Percentiles rank a stretch among this genome's conserved stretches.
phyloP scores from a whole-genome alignment of 768 basidiomycete genomes.

The Psilocybe sp. region DNA sequence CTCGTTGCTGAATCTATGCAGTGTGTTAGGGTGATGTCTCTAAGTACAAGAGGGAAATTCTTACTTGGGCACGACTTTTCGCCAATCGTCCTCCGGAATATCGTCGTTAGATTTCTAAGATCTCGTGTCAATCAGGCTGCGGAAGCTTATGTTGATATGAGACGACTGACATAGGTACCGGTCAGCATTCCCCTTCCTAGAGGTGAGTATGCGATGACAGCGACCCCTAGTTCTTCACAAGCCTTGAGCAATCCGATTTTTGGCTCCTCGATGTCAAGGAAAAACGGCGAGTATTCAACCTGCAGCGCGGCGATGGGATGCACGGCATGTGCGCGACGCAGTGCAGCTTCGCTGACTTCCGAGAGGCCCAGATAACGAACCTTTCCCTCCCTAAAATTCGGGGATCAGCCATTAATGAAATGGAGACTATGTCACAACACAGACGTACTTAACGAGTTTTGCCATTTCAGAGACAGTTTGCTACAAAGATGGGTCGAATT shows the following conservation, averaged over 20 bases:
- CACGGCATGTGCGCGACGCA: slow-evolving; percentile 47
- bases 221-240: slow-evolving; percentile 44
- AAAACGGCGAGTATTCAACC: slow-evolving; percentile 50
- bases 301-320: slow-evolving; percentile 49
- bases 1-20: slow-evolving; percentile 32
- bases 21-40: not conserved
- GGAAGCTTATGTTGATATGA: too few relatives aligned
- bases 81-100: slow-evolving; percentile 38
- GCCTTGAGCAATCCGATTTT: slow-evolving; percentile 39
- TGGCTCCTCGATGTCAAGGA: slow-evolving; percentile 41
- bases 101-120: slow-evolving; percentile 30
- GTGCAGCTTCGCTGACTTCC: slow-evolving; percentile 41
- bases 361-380: slow-evolving; percentile 49
- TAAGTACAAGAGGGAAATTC: not conserved
- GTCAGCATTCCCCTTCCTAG: slow-evolving; percentile 49
- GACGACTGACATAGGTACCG: slow-evolving; percentile 35
- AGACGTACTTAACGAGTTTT: slow-evolving; percentile 44
- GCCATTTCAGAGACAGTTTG: slow-evolving; percentile 44
- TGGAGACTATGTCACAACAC: too few relatives aligned
- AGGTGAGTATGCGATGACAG: slow-evolving; percentile 48
- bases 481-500: slow-evolving; percentile 14
- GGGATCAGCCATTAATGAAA: not conserved
- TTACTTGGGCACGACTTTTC: slow-evolving; percentile 31
- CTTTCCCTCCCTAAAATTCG: slow-evolving; percentile 31
- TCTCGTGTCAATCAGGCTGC: not conserved